Percentiles rank a stretch among this genome's conserved stretches.
phyloP scores from a whole-genome alignment of 2,329 filamentous ascomycete genomes.

The Alternaria gansuensis region DNA sequence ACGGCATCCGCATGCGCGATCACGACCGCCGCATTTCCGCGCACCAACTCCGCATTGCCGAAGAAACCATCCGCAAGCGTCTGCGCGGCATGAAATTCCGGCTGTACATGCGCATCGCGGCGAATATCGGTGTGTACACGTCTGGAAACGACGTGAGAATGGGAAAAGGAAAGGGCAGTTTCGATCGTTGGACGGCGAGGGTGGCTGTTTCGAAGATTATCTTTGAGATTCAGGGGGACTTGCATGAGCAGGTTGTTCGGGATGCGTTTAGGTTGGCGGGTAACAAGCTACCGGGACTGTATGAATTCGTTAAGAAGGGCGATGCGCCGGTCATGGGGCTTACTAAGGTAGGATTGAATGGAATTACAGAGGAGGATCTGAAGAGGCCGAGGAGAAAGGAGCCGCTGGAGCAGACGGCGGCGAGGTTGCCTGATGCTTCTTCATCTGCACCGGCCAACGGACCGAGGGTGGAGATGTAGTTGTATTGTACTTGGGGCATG shows the following conservation, averaged over 20 bases:
- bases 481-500: not conserved
- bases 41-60: constrained; percentile 84
- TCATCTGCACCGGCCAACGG: constrained; percentile 8
- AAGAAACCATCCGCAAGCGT: constrained; percentile 89
- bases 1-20: constrained; percentile 90
- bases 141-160: constrained; percentile 97
- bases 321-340: constrained; percentile 90
- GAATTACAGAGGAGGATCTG: constrained; percentile 81
- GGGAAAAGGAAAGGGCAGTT: constrained; percentile 98
- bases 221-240: constrained; percentile 88
- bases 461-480: constrained; percentile 26
- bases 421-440: constrained; percentile 68
- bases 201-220: constrained; percentile 90
- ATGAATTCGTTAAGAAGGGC: constrained; percentile 93
- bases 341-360: constrained; percentile 79
- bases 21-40: constrained; percentile 91
- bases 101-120: constrained; percentile 87
- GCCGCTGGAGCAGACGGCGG: constrained; percentile 65
- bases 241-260: constrained; percentile 93
- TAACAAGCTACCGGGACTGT: constrained; percentile 90
- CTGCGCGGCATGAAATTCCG: constrained; percentile 91
- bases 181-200: constrained; percentile 94
- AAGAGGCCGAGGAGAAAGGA: constrained; percentile 79
- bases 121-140: constrained; percentile 93
- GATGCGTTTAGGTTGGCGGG: constrained; percentile 95